Percentiles rank a stretch among this genome's conserved stretches.
phyloP scores from a whole-genome alignment of 306 rosid genomes.

The Benincasa hispida region DNA sequence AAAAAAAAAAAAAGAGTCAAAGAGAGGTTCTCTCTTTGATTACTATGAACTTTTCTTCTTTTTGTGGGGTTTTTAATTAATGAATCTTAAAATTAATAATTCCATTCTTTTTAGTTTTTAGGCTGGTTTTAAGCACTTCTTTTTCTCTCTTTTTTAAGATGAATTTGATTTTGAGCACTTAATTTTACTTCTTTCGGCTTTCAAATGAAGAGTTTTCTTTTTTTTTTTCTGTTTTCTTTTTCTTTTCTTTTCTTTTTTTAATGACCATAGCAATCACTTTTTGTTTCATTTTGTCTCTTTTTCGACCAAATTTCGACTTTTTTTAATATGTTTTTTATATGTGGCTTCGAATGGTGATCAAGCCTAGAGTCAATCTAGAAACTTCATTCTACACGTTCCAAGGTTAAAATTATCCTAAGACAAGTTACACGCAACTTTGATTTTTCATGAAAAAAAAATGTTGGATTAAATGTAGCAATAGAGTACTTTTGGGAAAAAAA shows the following conservation, averaged over 20 bases:
- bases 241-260: too few relatives aligned
- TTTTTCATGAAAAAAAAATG: too few relatives aligned
- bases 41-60: background rate
- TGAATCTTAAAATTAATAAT: background rate
- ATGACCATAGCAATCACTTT: background rate
- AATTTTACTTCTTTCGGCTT: background rate
- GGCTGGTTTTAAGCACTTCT: background rate
- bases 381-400: background rate
- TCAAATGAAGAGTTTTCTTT: background rate
- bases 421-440: too few relatives aligned
- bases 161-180: background rate
- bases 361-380: background rate
- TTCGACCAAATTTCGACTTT: background rate
- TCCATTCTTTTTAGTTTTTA: slow-evolving; percentile 1
- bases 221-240: too few relatives aligned
- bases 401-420: background rate
- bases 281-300: background rate
- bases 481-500: too few relatives aligned
- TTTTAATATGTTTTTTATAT: background rate
- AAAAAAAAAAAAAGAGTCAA: too few relatives aligned
- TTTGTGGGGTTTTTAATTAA: background rate
- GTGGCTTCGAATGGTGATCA: background rate
- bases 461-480: too few relatives aligned
- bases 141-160: too few relatives aligned
- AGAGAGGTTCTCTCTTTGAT: too few relatives aligned